Base-by-base conservation (phyloP, 2,329 filamentous ascomycete genomes). In the Fusarium ambrosium region DNA sequence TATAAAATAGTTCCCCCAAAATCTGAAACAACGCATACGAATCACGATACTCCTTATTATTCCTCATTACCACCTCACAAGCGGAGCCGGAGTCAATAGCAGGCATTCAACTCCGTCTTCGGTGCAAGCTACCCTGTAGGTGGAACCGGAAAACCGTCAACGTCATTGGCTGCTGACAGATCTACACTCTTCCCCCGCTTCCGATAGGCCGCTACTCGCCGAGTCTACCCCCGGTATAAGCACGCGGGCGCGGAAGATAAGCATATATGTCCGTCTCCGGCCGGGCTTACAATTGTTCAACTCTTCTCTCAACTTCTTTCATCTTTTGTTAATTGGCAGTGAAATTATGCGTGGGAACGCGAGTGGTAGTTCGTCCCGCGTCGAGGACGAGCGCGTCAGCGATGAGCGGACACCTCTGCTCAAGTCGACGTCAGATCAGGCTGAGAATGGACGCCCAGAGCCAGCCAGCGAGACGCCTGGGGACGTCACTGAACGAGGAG, bases 381-480 rank as follows among this genome's bases (percentile, higher is more conserved):
- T 68, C 61, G 76, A 76, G 39, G 68, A 71, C 43, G 68, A 68
- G 58, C 61, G 13, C 48, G 66, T n/a, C 6, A 22, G 36, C 48
- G 69, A 73, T 48, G 79, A 80, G 71, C 77, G 76, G 41, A 79
- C 79, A 48, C 80, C 78, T 6, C 64, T 81, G 65, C 77, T 81
- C 63, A 77, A 76, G 64, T 53, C 75, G 37, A 70, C 71, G 34
- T 68, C 72, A 1, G 66, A 62, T 20, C 68, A 66, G 61, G 34
- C 60, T 62, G 62, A 62, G 22, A 59, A 63, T 39, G 68, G 51
- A 41, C 69, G n/a, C 24, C 37, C n/a, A 11, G 64, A 71, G n/a
- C 60, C 71, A 27, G 65, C 37, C n/a, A 63, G 69, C 27, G 72
- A 75, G 22, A 22, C 55, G 6, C 66, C 51, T 6, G 69, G 51